Percentiles rank a stretch among this genome's conserved stretches.
phyloP scores from a whole-genome alignment of 108 stramenopile genomes.

The Aurantiochytrium sp. region DNA sequence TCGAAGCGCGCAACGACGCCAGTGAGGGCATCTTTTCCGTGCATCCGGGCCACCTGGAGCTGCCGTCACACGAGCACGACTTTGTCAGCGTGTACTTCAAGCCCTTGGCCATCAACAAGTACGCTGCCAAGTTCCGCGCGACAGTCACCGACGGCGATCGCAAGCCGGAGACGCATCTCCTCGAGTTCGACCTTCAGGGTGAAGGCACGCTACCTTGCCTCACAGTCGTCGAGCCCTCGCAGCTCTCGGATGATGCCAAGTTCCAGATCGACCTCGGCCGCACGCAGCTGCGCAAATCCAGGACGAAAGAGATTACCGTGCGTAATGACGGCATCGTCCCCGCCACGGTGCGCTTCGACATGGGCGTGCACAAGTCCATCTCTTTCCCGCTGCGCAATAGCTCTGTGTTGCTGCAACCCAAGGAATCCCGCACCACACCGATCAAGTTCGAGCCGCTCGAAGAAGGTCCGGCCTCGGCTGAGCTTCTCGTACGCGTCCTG shows the following conservation, averaged over 20 bases:
- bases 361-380: conserved; percentile 24
- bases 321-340: conserved; percentile 59
- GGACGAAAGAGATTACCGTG: conserved; percentile 35
- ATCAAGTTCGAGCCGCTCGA: conserved; percentile 28
- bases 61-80: conserved; percentile 61
- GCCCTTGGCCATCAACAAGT: conserved; percentile 52
- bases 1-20: neutral
- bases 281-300: conserved; percentile 22
- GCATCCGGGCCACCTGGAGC: conserved; percentile 52
- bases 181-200: conserved; percentile 53
- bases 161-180: neutral
- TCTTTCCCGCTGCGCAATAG: neutral
- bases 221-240: conserved; percentile 48
- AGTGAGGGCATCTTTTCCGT: conserved; percentile 44
- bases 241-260: conserved; percentile 33
- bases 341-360: conserved; percentile 55
- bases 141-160: conserved; percentile 41
- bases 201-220: conserved; percentile 58
- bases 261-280: conserved; percentile 47
- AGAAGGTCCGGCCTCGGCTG: neutral
- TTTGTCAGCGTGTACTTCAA: conserved; percentile 60
- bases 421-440: neutral
- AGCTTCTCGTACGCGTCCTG: conserved; percentile 47
- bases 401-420: conserved; percentile 19
- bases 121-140: conserved; percentile 50